phyloP scores from a whole-genome alignment of 495 filamentous ascomycete genomes.

The Tuber aestivum region DNA sequence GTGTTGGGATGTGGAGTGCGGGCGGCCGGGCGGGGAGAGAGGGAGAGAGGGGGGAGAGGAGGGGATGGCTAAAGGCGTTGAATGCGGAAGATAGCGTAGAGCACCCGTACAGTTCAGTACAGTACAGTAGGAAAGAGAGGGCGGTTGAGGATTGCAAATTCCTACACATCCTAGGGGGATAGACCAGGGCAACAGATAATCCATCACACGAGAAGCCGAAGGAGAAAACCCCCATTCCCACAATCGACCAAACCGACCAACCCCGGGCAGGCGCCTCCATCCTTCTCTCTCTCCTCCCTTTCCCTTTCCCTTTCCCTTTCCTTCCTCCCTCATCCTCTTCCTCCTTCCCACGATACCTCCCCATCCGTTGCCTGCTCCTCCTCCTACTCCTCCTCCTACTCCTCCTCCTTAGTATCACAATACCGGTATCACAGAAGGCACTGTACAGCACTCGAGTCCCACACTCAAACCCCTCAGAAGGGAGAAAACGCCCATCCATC shows the following conservation, averaged over 20 bases:
- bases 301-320: neutral
- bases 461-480: neutral
- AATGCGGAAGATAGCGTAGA: neutral
- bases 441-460: no score
- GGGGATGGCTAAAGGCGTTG: neutral
- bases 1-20: neutral
- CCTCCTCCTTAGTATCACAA: neutral
- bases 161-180: no score
- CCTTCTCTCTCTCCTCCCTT: neutral
- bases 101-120: no score
- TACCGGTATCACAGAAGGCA: no score
- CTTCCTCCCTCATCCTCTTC: neutral
- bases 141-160: neutral
- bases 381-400: neutral
- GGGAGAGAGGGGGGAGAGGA: neutral
- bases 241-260: neutral
- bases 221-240: neutral
- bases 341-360: neutral
- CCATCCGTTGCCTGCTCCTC: no score
- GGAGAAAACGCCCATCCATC: neutral
- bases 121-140: neutral
- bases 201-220: neutral
- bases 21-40: neutral
- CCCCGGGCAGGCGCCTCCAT: no score
- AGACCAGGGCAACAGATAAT: neutral